A percentile compares a stretch with the other conserved stretches of the same genome.
Evolutionary conservation across 805 yeast genomes (phyloP).

Genomic region (Starmerella geochares): DNA sequence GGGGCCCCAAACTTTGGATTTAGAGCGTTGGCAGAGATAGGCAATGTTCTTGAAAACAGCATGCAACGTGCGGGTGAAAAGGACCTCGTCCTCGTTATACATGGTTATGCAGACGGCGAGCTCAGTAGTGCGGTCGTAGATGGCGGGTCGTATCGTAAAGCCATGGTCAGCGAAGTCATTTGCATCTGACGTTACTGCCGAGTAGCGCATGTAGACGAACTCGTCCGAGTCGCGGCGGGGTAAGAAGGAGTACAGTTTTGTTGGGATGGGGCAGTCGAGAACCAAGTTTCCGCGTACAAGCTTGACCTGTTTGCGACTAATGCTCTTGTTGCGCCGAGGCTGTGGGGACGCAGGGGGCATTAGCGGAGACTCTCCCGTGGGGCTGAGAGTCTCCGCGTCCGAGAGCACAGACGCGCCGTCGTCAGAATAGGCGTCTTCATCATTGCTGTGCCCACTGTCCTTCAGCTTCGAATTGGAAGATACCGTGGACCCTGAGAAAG

Average conservation of each 20-base stretch:
- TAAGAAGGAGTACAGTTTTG: constrained; percentile 70
- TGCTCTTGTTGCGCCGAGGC: constrained; percentile 59
- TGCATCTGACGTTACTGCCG: constrained; percentile 92
- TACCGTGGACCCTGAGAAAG: constrained; percentile 16
- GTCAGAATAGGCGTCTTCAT: neutral
- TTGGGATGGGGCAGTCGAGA: constrained; percentile 88
- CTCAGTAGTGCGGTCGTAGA: constrained; percentile 77
- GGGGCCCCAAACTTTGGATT: constrained; percentile 86
- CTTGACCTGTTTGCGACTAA: constrained; percentile 61
- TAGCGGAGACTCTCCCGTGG: constrained; percentile 12
- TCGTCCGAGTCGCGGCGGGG: constrained; percentile 87
- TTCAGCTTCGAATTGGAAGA: constrained; percentile 6
- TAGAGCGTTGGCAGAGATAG: constrained; percentile 68
- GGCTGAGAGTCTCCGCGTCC: constrained; percentile 10
- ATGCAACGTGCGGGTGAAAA: constrained; percentile 88
- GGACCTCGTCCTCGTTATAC: constrained; percentile 90
- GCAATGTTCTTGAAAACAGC: constrained; percentile 89
- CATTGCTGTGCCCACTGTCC: constrained; percentile 4
- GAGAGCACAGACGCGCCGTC: constrained; percentile 13
- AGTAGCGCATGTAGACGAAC: constrained; percentile 89
- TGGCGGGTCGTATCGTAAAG: constrained; percentile 70
- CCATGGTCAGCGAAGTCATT: constrained; percentile 73
- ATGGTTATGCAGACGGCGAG: constrained; percentile 85
- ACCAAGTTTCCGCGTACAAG: constrained; percentile 75
- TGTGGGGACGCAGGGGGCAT: constrained; percentile 26